Evolutionary conservation across 176 grass and related monocot genomes (phyloP).

Genomic region (Aegilops bicornis): DNA sequence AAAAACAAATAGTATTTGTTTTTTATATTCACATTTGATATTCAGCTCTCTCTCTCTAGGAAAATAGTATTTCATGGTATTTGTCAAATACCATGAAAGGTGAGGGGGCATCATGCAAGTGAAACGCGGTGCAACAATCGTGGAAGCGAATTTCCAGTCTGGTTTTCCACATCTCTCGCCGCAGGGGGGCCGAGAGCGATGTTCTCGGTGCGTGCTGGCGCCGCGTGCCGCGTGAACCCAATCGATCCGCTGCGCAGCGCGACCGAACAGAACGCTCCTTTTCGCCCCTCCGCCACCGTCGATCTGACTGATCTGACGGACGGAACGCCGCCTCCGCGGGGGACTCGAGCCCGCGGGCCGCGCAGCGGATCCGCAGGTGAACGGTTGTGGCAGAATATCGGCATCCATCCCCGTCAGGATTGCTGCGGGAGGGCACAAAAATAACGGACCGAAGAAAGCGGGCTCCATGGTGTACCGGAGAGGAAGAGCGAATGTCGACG

Average conservation of each 20-base stretch:
- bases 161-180: neutral
- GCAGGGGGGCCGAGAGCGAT: slow-evolving; percentile 18
- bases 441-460: neutral
- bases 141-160: slow-evolving; percentile 32
- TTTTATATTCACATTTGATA: too few species aligned
- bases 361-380: slow-evolving; percentile 30
- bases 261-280: neutral
- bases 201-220: slow-evolving; percentile 38
- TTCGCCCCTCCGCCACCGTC: neutral
- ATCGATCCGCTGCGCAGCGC: neutral
- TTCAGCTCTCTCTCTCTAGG: too few species aligned
- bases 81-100: neutral
- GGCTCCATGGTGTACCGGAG: neutral
- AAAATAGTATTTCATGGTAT: too few species aligned
- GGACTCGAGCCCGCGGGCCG: fast-evolving
- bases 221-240: neutral
- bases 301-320: neutral
- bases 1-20: too few species aligned
- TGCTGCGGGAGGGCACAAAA: neutral
- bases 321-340: fast-evolving
- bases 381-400: slow-evolving; percentile 21
- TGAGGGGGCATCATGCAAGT: neutral
- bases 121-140: neutral
- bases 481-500: neutral
- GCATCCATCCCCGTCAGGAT: neutral